Conservation (phyloP, 2,329 filamentous ascomycete species). For the Neofusicoccum parvum region DNA sequence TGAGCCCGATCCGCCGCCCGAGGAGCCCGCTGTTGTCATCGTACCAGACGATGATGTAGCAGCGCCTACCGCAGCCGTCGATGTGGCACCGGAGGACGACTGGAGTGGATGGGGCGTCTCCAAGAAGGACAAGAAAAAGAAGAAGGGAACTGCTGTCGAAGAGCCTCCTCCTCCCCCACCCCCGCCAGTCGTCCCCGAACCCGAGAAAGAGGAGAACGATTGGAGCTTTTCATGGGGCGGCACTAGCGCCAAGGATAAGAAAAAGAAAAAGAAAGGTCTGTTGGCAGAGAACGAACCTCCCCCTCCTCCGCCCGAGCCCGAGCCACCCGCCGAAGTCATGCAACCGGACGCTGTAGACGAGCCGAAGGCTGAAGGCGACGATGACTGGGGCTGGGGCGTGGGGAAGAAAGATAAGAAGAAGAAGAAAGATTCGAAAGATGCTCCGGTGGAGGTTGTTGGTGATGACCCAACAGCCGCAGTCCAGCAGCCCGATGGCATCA, state of each 20-base stretch:
- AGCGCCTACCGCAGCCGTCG: neutral
- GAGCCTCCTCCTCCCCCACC: neutral
- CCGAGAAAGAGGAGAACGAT: slow-evolving; percentile 22
- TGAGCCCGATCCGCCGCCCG: neutral
- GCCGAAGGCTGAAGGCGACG: slow-evolving; percentile 12
- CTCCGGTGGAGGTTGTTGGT: slow-evolving; percentile 18
- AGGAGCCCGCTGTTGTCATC: slow-evolving; percentile 8
- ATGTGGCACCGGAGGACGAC: neutral
- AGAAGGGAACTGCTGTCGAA: slow-evolving; percentile 45
- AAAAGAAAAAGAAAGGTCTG: slow-evolving; percentile 39
- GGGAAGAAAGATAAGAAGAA: slow-evolving; percentile 33
- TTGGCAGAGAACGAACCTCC: slow-evolving; percentile 27
- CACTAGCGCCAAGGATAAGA: slow-evolving; percentile 32
- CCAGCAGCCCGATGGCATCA: slow-evolving; percentile 20
- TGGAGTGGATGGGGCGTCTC: slow-evolving; percentile 20
- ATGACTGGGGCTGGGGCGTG: slow-evolving; percentile 22
- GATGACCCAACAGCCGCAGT: slow-evolving; percentile 7
- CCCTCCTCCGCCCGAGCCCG: slow-evolving; percentile 23
- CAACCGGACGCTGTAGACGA: slow-evolving; percentile 18
- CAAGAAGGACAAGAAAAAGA: slow-evolving; percentile 47
- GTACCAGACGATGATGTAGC: slow-evolving; percentile 3
- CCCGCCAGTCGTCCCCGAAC: neutral
- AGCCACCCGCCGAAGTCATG: slow-evolving; percentile 34
- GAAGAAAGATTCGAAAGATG: slow-evolving; percentile 28
- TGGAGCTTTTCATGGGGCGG: slow-evolving; percentile 33